Conservation (phyloP, 805 yeast species). For the Monosporozyma yasuniensis region DNA sequence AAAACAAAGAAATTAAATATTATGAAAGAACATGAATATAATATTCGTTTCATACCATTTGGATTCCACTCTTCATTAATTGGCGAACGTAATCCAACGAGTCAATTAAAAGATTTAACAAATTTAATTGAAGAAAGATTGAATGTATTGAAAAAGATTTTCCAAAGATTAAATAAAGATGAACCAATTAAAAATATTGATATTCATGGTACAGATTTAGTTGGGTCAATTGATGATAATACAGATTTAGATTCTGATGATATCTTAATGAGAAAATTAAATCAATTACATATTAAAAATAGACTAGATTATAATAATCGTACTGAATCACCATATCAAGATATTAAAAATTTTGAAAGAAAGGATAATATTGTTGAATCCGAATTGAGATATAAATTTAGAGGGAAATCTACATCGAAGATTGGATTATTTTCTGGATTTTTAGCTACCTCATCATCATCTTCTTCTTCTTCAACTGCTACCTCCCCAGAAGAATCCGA, state of each 20-base stretch:
- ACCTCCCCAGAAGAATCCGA: neutral
- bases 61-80: constrained; percentile 12
- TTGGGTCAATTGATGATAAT: constrained; percentile 19
- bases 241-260: constrained; percentile 17
- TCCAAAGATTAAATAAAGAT: constrained; percentile 9
- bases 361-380: constrained; percentile 8
- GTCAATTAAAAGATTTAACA: constrained; percentile 10
- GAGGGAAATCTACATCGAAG: neutral
- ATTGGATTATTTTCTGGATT: constrained; percentile 3
- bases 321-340: constrained; percentile 3
- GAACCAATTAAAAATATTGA: constrained; percentile 12
- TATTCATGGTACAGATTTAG: constrained; percentile 24
- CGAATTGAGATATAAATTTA: constrained; percentile 13
- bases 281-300: constrained; percentile 11
- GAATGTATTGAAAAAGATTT: constrained; percentile 7
- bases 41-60: constrained; percentile 26
- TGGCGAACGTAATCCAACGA: constrained; percentile 8
- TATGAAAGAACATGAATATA: constrained; percentile 15
- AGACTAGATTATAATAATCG: neutral
- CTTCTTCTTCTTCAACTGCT: neutral
- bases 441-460: neutral
- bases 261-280: constrained; percentile 19
- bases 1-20: constrained; percentile 15
- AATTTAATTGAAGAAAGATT: constrained; percentile 12
- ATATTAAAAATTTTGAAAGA: constrained; percentile 1